Evolutionary conservation across 164 flowering plant genomes (phyloP).

Genomic region (Macadamia integrifolia): DNA sequence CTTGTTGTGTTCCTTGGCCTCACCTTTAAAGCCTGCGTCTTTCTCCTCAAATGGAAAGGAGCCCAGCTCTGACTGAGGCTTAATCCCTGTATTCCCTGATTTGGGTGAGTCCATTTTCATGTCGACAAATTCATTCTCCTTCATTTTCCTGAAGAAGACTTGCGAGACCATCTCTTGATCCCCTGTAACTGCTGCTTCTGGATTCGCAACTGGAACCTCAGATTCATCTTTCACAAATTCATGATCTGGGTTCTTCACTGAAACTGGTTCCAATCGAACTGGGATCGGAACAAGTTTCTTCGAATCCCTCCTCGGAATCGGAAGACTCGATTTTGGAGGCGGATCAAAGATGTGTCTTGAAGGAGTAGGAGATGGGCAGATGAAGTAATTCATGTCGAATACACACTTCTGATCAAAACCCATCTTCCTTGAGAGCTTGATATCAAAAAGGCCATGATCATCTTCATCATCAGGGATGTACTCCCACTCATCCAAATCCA

Average conservation of each 20-base stretch:
- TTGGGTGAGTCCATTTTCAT: constrained; percentile 49
- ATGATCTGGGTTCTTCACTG: constrained; percentile 11
- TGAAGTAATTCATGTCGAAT: constrained; percentile 40
- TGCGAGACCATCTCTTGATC: constrained; percentile 32
- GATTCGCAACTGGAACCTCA: constrained; percentile 15
- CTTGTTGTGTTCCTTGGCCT: constrained; percentile 7
- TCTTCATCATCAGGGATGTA: constrained; percentile 23
- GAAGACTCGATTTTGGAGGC: not conserved
- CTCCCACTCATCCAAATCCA: constrained; percentile 60
- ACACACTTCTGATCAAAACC: constrained; percentile 17
- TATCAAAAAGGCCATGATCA: constrained; percentile 25
- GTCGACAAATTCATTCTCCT: constrained; percentile 64
- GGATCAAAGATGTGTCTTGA: constrained; percentile 1
- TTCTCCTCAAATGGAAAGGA: constrained; percentile 25
- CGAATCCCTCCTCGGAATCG: not conserved
- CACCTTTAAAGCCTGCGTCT: constrained; percentile 1
- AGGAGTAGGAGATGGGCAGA: constrained; percentile 22
- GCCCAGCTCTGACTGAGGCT: constrained; percentile 28
- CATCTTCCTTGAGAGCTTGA: not conserved
- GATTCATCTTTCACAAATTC: constrained; percentile 14
- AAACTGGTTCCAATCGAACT: constrained; percentile 23
- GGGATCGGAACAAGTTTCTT: constrained; percentile 22
- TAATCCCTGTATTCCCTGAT: constrained; percentile 10
- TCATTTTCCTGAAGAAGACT: constrained; percentile 45
- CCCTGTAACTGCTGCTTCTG: constrained; percentile 11